These are phyloP conservation scores for Aspergillus sp. DNA, from an alignment of 2,329 filamentous ascomycete genomes.

Conservation along the genomic window DNA sequence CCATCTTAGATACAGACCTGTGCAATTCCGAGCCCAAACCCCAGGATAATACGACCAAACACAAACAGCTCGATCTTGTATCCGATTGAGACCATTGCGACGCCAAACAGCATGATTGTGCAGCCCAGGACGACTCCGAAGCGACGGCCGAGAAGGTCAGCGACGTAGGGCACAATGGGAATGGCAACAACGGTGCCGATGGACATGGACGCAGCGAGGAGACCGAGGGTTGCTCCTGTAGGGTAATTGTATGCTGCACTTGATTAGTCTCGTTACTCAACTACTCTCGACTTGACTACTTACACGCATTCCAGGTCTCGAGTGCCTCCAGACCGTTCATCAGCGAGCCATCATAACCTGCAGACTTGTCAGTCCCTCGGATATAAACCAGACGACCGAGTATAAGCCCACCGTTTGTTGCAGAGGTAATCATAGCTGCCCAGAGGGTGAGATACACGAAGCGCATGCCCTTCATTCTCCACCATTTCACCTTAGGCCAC, in stretches of 20 bases:
- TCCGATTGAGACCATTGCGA: conserved; percentile 28
- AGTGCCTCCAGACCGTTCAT: conserved; percentile 52
- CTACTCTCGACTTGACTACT: neutral
- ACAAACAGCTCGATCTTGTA: conserved; percentile 30
- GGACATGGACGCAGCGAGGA: conserved; percentile 51
- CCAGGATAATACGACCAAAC: conserved; percentile 29
- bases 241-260: conserved; percentile 23
- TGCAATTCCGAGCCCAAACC: conserved; percentile 28
- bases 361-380: neutral
- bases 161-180: conserved; percentile 49
- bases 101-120: conserved; percentile 23
- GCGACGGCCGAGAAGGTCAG: conserved; percentile 49
- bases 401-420: conserved; percentile 11
- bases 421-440: conserved; percentile 9
- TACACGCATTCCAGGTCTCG: conserved; percentile 42
- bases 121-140: conserved; percentile 47
- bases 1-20: neutral
- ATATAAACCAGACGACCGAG: no score
- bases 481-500: conserved; percentile 27
- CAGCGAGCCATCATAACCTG: conserved; percentile 51
- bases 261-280: neutral
- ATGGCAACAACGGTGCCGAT: conserved; percentile 50
- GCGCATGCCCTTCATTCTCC: conserved; percentile 19
- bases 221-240: conserved; percentile 40
- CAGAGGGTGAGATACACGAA: conserved; percentile 20